Base-by-base conservation (phyloP, 495 filamentous ascomycete genomes). In the Aspergillus coremiiformis region DNA sequence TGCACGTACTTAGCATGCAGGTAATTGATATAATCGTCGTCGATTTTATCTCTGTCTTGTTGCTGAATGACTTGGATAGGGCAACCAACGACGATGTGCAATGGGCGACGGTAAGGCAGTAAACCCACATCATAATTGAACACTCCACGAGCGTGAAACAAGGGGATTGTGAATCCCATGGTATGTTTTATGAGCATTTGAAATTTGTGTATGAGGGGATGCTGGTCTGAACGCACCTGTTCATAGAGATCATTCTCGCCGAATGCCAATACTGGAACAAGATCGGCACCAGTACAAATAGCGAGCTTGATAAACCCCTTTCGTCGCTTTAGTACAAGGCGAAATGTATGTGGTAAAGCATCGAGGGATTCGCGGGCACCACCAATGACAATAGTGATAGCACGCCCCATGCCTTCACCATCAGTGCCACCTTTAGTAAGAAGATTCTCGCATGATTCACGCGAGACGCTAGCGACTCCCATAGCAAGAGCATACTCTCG, bases 71-170 rank as follows among this genome's bases (percentile, higher is more conserved):
- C 86, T 49, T 77, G 73, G 49, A 96, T 86, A 2, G 90, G 88
- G 51, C 77, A 73, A 2, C 91, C 92, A 6, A 95, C 87, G 7
- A 98, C 91, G 29, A 95, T 78, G 61, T 97, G 92, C 35, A 98
- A 57, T 14, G 90, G 84, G 30, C 83, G 73, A 29, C 94, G 80
- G 67, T 97, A 97, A 6, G 93, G 93, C 87, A 97, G 87, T 47
- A 97, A 63, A 0, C 93, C 93, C 1, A 96, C 87, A 65, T 98
- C 93, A 56, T 98, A 97, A 62, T 98, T 98, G 67, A 97, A 96
- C 8, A 97, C 84, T 1, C 93, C 93, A 14, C 90, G 66, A 1
- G 90, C 91, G 69, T 95, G 91, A 51, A 96, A 83, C 24, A 96
- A 69, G 3, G 93, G 93, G 3, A 97, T 75, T 0, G 93, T 97